Percentiles rank a stretch among this genome's conserved stretches.
Evolutionary conservation across 1,284 basidiomycete genomes (phyloP).

Genomic region (Phlebopus sp.): DNA sequence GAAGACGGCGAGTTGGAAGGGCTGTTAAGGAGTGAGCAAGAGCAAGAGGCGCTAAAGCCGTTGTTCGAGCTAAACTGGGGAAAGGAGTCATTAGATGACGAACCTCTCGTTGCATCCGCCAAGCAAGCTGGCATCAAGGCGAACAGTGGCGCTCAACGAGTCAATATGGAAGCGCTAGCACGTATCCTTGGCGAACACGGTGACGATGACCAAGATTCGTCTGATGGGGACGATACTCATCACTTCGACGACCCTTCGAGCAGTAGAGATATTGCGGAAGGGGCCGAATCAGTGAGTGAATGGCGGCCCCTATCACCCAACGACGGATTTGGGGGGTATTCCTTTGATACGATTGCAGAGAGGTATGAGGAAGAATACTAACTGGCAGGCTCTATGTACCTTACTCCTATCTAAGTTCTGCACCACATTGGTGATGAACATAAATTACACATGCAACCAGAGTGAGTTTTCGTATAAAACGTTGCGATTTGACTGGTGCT

Average conservation of each 20-base stretch:
- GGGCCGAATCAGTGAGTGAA: slow-evolving; percentile 34
- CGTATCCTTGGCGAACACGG: slow-evolving; percentile 26
- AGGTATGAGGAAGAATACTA: slow-evolving; percentile 32
- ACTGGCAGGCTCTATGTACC: background rate
- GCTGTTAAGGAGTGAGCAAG: slow-evolving; percentile 35
- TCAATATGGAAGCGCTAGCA: slow-evolving; percentile 39
- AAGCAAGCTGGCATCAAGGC: slow-evolving; percentile 13
- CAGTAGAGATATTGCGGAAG: slow-evolving; percentile 13
- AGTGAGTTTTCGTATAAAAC: slow-evolving; percentile 6
- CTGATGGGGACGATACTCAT: slow-evolving; percentile 10
- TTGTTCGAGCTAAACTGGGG: slow-evolving; percentile 36
- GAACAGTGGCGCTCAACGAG: slow-evolving; percentile 28
- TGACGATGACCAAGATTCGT: slow-evolving; percentile 11
- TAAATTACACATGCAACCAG: slow-evolving; percentile 7
- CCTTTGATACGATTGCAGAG: slow-evolving; percentile 14
- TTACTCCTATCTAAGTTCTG: background rate
- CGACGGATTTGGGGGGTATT: slow-evolving; percentile 13
- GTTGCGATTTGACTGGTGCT: slow-evolving; percentile 1
- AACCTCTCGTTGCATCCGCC: background rate
- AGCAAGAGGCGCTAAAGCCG: slow-evolving; percentile 32
- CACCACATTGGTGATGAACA: background rate
- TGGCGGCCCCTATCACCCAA: slow-evolving; percentile 38
- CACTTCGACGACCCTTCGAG: slow-evolving; percentile 2
- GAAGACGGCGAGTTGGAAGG: slow-evolving; percentile 42
- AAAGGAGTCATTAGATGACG: slow-evolving; percentile 10